Conservation (phyloP, 1,284 basidiomycete genomes). For the Vanrija sp. region DNA sequence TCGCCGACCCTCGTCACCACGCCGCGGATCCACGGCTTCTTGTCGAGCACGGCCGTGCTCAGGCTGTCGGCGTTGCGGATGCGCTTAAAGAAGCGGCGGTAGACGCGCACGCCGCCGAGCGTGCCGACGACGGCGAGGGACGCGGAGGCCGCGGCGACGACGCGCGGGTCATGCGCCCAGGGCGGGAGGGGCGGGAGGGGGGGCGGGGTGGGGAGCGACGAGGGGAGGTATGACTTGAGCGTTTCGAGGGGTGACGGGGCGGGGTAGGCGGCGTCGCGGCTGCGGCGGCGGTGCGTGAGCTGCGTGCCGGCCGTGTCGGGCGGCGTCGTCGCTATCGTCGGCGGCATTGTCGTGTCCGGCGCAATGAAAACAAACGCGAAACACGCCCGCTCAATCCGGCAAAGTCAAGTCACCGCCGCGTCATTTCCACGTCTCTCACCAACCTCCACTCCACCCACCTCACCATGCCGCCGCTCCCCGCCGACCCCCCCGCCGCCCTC, state of each 20-base stretch:
- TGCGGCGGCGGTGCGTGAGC: too few relatives aligned
- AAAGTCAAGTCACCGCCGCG: too few relatives aligned
- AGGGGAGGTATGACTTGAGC: neutral
- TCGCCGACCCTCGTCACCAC: slow-evolving; percentile 60
- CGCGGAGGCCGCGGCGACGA: slow-evolving; percentile 35
- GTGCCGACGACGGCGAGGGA: slow-evolving; percentile 47
- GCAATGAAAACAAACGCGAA: too few relatives aligned
- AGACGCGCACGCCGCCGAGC: slow-evolving; percentile 48
- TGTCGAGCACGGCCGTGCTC: slow-evolving; percentile 57
- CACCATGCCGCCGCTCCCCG: neutral
- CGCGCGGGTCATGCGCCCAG: slow-evolving; percentile 25
- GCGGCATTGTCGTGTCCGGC: too few relatives aligned
- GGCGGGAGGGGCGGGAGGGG: neutral
- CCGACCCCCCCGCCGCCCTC: slow-evolving; percentile 7
- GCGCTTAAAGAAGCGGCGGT: slow-evolving; percentile 59
- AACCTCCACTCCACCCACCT: too few relatives aligned
- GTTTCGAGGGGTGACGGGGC: slow-evolving; percentile 1
- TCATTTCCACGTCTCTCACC: neutral
- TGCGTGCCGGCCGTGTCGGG: too few relatives aligned
- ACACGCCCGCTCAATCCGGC: too few relatives aligned
- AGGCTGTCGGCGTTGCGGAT: slow-evolving; percentile 63
- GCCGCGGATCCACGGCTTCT: slow-evolving; percentile 64
- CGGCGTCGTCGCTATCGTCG: too few relatives aligned
- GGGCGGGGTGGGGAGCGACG: too few relatives aligned
- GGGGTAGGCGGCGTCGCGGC: neutral